phyloP scores from a whole-genome alignment of 495 filamentous ascomycete species.

The Trichoderma virens region DNA sequence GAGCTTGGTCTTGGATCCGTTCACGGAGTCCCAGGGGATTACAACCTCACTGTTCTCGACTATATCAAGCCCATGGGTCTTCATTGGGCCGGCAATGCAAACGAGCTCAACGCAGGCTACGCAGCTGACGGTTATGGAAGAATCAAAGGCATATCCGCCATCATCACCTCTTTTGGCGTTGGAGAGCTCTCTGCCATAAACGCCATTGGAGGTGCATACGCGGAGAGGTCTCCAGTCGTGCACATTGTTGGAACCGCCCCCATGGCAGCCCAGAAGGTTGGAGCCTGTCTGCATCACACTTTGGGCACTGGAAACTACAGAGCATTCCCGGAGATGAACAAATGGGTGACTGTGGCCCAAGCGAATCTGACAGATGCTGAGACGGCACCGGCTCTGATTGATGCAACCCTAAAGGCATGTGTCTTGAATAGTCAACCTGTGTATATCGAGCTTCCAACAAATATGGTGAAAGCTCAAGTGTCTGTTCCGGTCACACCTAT shows the following conservation, averaged over 20 bases:
- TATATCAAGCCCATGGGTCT: constrained; percentile 51
- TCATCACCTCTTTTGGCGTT: constrained; percentile 64
- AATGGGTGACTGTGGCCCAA: constrained; percentile 2
- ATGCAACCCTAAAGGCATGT: constrained; percentile 25
- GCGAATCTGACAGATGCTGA: background rate
- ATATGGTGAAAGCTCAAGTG: background rate
- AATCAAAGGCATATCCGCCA: constrained; percentile 55
- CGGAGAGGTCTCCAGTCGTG: constrained; percentile 53
- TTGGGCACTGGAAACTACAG: constrained; percentile 15
- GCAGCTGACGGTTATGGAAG: constrained; percentile 67
- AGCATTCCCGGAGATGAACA: constrained; percentile 14
- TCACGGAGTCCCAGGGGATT: constrained; percentile 59
- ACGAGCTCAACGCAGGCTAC: constrained; percentile 53
- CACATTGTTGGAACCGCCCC: constrained; percentile 59
- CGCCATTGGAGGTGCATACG: constrained; percentile 58
- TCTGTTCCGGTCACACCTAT: constrained; percentile 10
- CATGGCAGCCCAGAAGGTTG: constrained; percentile 42
- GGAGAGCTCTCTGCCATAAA: constrained; percentile 64
- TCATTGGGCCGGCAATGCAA: constrained; percentile 61
- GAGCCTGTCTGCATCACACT: constrained; percentile 31
- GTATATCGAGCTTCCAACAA: constrained; percentile 14
- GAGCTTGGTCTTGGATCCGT: constrained; percentile 53
- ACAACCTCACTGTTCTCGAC: constrained; percentile 52
- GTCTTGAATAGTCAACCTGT: constrained; percentile 19
- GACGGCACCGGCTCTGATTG: background rate